Evolutionary conservation across 1,284 basidiomycete species (phyloP), one percentile per base, ranked within the genome.

Genomic region (Ceratobasidium papillatum): DNA sequence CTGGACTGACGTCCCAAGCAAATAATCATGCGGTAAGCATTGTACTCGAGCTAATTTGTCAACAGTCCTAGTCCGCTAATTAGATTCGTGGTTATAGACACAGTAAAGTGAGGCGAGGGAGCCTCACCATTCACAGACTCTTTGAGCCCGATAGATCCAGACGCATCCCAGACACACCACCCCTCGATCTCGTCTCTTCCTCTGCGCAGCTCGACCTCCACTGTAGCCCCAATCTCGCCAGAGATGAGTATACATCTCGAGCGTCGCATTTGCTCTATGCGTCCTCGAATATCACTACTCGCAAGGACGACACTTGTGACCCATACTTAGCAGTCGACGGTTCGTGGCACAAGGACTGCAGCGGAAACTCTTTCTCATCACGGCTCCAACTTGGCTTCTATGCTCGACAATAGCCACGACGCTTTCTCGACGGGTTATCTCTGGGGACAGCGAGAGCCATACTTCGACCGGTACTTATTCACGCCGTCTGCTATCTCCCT

Each of bases 341-440:
- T 73, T n/a, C 69, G 69, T 1, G 85, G 84, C 9, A 88, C 86
- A 0, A 81, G 85, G 34, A 82, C 87, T 27, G 81, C 85, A 17
- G 80, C 87, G 0, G 88, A 88, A 0, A 87, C 89, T 3, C 78
- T 89, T 65, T 89, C 88, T 0, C 85, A 86, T 64, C 82, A 87
- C n/a, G 83, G 86, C 1, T 84, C 87, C 3, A 84, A 85, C 19
- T 90, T 89, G 0, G 83, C 87, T 74, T 90, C 89, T 1, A 84
- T 87, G 75, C 81, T 90, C 0, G 87, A 88, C 0, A 87, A 89
- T 78, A 89, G 88, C 3, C 87, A 88, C 75, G 85, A 85, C 25
- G 83, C 83, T 2, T 82, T 73, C 9, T 62, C 69, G 2, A 73
- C 59, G 19, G 69, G 58, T 14, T 73, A 73, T n/a, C 36, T 61